These are phyloP conservation scores for Crucibulum laeve DNA, from an alignment of 768 basidiomycete species.

Conservation along the genomic window DNA sequence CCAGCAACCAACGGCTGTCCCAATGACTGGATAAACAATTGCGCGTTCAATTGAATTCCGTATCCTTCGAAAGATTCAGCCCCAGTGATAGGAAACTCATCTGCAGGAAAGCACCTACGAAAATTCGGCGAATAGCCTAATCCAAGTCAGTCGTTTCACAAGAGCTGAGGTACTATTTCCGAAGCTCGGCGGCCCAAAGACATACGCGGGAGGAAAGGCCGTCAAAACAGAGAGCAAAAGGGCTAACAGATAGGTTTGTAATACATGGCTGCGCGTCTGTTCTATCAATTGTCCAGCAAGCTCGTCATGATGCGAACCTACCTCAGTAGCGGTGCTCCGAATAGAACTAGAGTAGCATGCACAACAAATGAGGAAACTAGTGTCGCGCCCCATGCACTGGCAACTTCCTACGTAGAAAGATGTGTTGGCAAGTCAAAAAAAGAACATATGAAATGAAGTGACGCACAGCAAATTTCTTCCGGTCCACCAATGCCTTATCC, in stretches of 20 bases:
- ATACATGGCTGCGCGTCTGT: conserved; percentile 12
- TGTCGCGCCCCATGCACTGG: conserved; percentile 50
- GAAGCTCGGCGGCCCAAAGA: conserved; percentile 58
- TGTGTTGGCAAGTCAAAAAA: conserved; percentile 7
- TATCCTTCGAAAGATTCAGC: conserved; percentile 31
- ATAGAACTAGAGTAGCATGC: conserved; percentile 51
- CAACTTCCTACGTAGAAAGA: conserved; percentile 39
- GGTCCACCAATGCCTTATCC: conserved; percentile 34
- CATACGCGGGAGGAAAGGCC: conserved; percentile 65
- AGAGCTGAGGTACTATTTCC: conserved; percentile 37
- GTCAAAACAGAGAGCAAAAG: conserved; percentile 64
- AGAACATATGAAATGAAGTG: neutral
- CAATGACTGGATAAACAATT: conserved; percentile 74
- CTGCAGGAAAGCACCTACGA: conserved; percentile 49
- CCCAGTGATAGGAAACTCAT: conserved; percentile 2
- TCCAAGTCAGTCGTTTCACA: conserved; percentile 62
- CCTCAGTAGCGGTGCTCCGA: conserved; percentile 73
- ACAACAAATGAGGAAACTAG: conserved; percentile 39
- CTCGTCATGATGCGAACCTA: conserved; percentile 24
- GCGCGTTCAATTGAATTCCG: conserved; percentile 71
- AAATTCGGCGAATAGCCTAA: conserved; percentile 76
- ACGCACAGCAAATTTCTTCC: conserved; percentile 35
- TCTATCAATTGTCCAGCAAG: neutral
- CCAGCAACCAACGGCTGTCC: conserved; percentile 76
- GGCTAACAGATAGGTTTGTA: conserved; percentile 66